Conservation (phyloP, 2,329 filamentous ascomycete species). For the Epichloe coenophiala region DNA sequence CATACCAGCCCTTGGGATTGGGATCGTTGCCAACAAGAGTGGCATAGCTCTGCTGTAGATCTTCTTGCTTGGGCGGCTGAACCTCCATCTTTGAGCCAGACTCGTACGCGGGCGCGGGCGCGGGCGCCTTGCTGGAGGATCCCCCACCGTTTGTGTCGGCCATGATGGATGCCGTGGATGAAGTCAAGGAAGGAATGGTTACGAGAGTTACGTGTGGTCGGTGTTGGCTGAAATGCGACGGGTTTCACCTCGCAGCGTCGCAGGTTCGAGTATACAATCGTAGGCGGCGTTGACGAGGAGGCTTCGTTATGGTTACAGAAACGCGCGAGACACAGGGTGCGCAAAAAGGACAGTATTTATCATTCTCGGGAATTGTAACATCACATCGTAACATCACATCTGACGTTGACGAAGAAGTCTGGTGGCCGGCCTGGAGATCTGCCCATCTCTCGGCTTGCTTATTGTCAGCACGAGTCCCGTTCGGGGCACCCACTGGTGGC, state of each 20-base stretch:
- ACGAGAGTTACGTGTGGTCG: neutral
- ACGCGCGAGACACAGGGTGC: no score
- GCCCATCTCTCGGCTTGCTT: neutral
- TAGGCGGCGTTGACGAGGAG: no score
- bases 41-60: constrained; percentile 75
- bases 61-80: constrained; percentile 66
- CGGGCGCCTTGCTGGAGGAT: constrained; percentile 18
- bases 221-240: neutral
- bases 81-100: constrained; percentile 50
- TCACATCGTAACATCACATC: neutral
- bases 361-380: neutral
- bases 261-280: no score
- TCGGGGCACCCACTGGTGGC: no score
- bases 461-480: neutral
- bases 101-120: constrained; percentile 8
- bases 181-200: constrained; percentile 8
- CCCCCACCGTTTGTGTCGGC: constrained; percentile 13
- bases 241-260: neutral
- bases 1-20: constrained; percentile 76
- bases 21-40: constrained; percentile 49
- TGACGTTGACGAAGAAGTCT: neutral
- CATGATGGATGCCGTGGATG: constrained; percentile 10
- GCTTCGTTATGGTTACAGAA: no score
- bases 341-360: neutral
- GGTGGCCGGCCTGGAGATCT: neutral